Evolutionary conservation across 768 basidiomycete genomes (phyloP), one percentile per base, ranked within the genome.

Genomic region (Mycena latifolia): DNA sequence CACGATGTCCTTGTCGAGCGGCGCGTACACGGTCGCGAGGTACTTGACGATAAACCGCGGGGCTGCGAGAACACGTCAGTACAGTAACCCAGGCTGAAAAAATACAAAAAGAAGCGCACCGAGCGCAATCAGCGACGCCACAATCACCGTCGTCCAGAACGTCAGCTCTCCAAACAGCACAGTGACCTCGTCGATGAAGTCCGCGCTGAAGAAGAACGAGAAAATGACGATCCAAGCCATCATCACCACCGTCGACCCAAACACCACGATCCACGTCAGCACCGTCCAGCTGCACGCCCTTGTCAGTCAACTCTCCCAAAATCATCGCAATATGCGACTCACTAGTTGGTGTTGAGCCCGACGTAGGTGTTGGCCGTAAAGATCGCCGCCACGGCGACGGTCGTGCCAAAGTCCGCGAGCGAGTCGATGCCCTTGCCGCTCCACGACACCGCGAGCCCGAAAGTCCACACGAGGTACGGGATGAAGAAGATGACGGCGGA

Each of bases 261-360:
- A 77, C 54, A 93, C 87, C 22, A 91, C 88, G 55, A 92, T 80
- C 92, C 93, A 96, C 15, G 93, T 93, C 73, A 96, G 90, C 55
- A 89, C 78, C 5, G 92, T 93, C 91, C 93, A 95, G 72, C 93
- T 91, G 72, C 4, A 25, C 24, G 43, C 10, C n/a, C 20, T 48
- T 73, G 61, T 70, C 78, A 68, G 72, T 65, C 24, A 65, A 66
- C n/a, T 39, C 37, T 27, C n/a, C 48, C 31, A 27, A n/a, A 39
- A 39, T 39, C 37, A 59, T 48, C 63, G 46, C 65, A 46, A 72
- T 46, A 12, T 5, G 69, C 63, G 77, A 88, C 94, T 83, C 74
- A 98, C 90, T 97, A 97, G 69, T 91, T 82, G 18, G 91, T 96
- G 76, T 93, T 96, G 67, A 98, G 75, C 20, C 95, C 96, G 68